A percentile compares a stretch with the other conserved stretches of the same genome.
phyloP scores from a whole-genome alignment of 345 rosid genomes.

The Ceriops tagal region DNA sequence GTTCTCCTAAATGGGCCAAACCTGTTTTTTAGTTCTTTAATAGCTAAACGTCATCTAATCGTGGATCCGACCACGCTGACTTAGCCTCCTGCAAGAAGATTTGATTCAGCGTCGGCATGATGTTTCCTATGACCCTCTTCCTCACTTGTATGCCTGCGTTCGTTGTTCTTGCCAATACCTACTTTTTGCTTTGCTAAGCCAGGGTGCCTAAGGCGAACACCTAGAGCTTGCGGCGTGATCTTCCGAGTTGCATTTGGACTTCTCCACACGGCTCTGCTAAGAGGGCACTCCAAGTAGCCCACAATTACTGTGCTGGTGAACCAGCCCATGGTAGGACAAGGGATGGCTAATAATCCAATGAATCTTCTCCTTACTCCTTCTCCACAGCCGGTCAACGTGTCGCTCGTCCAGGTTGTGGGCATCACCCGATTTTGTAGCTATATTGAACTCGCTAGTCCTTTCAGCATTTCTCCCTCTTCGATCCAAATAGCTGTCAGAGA shows the following conservation, averaged over 20 bases:
- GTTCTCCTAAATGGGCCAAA: too few species aligned
- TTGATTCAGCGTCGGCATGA: too few species aligned
- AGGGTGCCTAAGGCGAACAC: conserved; percentile 35
- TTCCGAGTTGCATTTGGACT: conserved; percentile 48
- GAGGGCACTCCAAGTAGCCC: conserved; percentile 53
- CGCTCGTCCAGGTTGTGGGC: conserved; percentile 64
- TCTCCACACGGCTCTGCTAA: conserved; percentile 43
- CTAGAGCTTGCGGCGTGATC: conserved; percentile 65
- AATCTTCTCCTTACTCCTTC: conserved; percentile 64
- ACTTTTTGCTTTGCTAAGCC: background rate
- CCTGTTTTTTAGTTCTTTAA: too few species aligned
- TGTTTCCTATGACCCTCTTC: too few species aligned
- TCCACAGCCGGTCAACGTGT: conserved; percentile 52
- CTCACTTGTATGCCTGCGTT: too few species aligned
- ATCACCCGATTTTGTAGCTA: conserved; percentile 47
- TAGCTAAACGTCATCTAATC: too few species aligned
- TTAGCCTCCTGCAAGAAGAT: too few species aligned
- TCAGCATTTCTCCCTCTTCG: conserved; percentile 45
- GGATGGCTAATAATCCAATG: conserved; percentile 80
- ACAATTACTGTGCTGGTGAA: conserved; percentile 55
- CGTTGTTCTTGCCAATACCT: background rate
- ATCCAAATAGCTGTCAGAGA: conserved; percentile 30
- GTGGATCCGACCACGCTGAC: too few species aligned
- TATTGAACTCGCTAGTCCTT: conserved; percentile 60
- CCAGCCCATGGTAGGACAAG: conserved; percentile 73